Conservation (phyloP, 2,329 filamentous ascomycete genomes). For the Didymella pinodella region DNA sequence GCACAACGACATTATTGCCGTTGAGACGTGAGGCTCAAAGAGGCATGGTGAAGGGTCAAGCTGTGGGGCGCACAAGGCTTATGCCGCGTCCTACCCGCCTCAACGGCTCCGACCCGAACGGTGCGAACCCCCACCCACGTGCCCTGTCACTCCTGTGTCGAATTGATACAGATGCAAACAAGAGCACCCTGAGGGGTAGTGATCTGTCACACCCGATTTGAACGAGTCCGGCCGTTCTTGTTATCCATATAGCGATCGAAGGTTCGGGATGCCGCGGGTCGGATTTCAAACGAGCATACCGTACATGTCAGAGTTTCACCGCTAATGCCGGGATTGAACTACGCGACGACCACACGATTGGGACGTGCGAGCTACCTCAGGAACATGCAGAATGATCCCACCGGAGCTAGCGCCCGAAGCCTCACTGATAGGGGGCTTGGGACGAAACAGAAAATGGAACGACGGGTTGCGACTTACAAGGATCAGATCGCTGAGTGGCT, state of each 20-base stretch:
- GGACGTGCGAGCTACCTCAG: background rate
- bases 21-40: background rate
- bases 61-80: conserved; percentile 17
- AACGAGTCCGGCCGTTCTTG: background rate
- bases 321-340: background rate
- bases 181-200: background rate
- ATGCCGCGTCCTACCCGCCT: conserved; percentile 8
- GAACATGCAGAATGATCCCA: background rate
- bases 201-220: conserved; percentile 1
- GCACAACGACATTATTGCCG: background rate
- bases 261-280: background rate
- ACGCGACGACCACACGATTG: conserved; percentile 1
- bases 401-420: background rate
- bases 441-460: background rate
- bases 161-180: conserved; percentile 2
- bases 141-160: background rate
- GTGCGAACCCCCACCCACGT: conserved; percentile 6
- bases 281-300: no score
- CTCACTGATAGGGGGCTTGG: conserved; percentile 1
- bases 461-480: background rate
- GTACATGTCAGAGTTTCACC: conserved; percentile 1
- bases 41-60: conserved; percentile 5
- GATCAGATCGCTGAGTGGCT: conserved; percentile 1
- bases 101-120: conserved; percentile 4
- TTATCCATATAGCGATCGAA: background rate